A percentile compares a stretch with the other conserved stretches of the same genome.
phyloP scores from a whole-genome alignment of 192 early-diverging fungal genomes.

The Entomortierella parvispora region DNA sequence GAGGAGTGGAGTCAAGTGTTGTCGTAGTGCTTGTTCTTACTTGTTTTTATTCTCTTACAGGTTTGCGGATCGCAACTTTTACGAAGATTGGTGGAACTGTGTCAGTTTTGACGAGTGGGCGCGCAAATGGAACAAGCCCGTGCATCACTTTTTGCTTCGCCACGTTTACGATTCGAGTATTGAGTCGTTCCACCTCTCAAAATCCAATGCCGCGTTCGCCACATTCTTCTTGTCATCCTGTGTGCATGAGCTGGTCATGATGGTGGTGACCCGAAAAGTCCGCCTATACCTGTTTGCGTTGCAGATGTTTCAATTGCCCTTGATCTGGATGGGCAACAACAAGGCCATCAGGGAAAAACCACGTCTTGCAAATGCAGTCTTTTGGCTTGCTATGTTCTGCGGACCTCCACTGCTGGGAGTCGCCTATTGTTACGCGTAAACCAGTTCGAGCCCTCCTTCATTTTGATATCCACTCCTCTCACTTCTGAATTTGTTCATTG shows the following conservation, averaged over 20 bases:
- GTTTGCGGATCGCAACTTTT: constrained; percentile 97
- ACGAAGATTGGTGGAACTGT: constrained; percentile 99
- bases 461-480: background rate
- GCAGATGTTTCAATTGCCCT: constrained; percentile 92
- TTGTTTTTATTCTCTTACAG: constrained; percentile 7
- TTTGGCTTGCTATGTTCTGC: constrained; percentile 92
- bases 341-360: constrained; percentile 67
- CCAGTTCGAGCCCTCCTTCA: background rate
- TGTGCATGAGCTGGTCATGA: constrained; percentile 86
- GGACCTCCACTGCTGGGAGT: constrained; percentile 86
- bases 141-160: constrained; percentile 91
- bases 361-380: constrained; percentile 81
- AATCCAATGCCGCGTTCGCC: constrained; percentile 75
- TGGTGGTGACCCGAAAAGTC: constrained; percentile 70
- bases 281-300: constrained; percentile 82
- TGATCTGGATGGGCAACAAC: constrained; percentile 77
- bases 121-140: constrained; percentile 97
- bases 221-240: constrained; percentile 85
- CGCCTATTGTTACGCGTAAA: constrained; percentile 69
- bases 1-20: too few relatives aligned
- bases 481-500: background rate
- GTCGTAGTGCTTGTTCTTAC: too few relatives aligned
- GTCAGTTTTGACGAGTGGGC: constrained; percentile 92
- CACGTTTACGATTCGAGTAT: constrained; percentile 91
- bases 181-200: constrained; percentile 72